phyloP scores from a whole-genome alignment of 2,329 filamentous ascomycete species.

The Alternaria arbusti region DNA sequence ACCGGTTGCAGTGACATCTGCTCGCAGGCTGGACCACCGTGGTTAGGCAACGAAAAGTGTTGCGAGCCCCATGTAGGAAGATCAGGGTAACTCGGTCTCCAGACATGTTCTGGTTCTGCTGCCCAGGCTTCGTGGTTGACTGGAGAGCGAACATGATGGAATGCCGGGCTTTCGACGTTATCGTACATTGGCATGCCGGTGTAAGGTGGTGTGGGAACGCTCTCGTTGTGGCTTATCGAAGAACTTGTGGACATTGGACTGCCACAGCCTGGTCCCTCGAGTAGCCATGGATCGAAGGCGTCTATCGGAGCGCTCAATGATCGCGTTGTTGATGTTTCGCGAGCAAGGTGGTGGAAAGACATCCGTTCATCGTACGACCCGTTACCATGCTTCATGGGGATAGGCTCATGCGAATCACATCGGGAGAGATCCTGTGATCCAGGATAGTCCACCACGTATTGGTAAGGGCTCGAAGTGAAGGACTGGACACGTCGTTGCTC shows the following conservation, averaged over 20 bases:
- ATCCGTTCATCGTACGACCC: slow-evolving; percentile 10
- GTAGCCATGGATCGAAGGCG: slow-evolving; percentile 20
- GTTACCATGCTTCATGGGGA: slow-evolving; percentile 2
- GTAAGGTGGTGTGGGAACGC: slow-evolving; percentile 16
- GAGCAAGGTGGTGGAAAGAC: slow-evolving; percentile 1
- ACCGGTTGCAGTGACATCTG: background rate
- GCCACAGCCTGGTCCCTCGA: slow-evolving; percentile 7
- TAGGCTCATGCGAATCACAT: slow-evolving; percentile 1
- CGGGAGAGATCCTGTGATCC: background rate
- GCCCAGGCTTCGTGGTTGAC: background rate
- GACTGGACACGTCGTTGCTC: slow-evolving; percentile 12
- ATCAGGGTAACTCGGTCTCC: slow-evolving; percentile 3
- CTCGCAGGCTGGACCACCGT: background rate
- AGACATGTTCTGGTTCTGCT: slow-evolving; percentile 1
- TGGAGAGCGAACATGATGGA: background rate
- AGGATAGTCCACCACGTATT: slow-evolving; percentile 9
- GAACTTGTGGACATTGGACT: slow-evolving; percentile 21
- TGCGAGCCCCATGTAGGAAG: slow-evolving; percentile 3
- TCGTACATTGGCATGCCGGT: slow-evolving; percentile 1
- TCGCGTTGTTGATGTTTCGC: slow-evolving; percentile 2
- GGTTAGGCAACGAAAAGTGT: background rate
- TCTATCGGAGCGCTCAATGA: slow-evolving; percentile 8
- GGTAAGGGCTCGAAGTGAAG: slow-evolving; percentile 15
- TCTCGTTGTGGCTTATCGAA: slow-evolving; percentile 18
- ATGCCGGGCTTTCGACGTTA: background rate